These are phyloP conservation scores for Candida sphagnicola DNA, from an alignment of 805 yeast genomes.

Conservation along the genomic window DNA sequence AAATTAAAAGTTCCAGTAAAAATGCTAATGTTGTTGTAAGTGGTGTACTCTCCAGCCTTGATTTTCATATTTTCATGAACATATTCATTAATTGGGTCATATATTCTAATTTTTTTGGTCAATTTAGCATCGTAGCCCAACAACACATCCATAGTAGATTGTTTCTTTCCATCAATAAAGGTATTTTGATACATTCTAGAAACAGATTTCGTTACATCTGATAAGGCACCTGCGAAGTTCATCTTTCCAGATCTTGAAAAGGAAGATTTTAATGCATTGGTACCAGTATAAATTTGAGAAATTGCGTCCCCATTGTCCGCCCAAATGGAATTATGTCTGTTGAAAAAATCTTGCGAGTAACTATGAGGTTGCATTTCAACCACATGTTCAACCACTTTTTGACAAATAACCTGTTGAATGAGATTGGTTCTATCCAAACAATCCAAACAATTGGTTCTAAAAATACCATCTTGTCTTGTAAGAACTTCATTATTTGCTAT, in stretches of 20 bases:
- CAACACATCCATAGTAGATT: slow-evolving; percentile 80
- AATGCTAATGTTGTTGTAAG: slow-evolving; percentile 54
- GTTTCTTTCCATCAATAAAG: slow-evolving; percentile 88
- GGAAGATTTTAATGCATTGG: slow-evolving; percentile 73
- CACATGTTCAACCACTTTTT: slow-evolving; percentile 54
- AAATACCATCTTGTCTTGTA: slow-evolving; percentile 83
- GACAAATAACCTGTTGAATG: slow-evolving; percentile 79
- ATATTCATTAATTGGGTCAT: slow-evolving; percentile 85
- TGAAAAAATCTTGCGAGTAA: slow-evolving; percentile 20
- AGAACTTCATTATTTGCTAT: slow-evolving; percentile 47
- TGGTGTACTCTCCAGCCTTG: slow-evolving; percentile 51
- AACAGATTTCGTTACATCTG: slow-evolving; percentile 95
- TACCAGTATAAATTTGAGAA: slow-evolving; percentile 58
- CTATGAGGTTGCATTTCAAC: slow-evolving; percentile 12
- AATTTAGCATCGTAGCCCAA: slow-evolving; percentile 70
- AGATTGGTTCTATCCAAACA: slow-evolving; percentile 93
- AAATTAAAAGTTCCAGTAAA: slow-evolving; percentile 86
- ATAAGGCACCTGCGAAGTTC: slow-evolving; percentile 95
- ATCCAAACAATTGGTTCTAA: slow-evolving; percentile 87
- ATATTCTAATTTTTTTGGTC: slow-evolving; percentile 66
- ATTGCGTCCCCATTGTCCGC: slow-evolving; percentile 70
- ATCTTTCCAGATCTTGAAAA: slow-evolving; percentile 93
- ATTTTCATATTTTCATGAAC: slow-evolving; percentile 63
- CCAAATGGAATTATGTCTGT: slow-evolving; percentile 75
- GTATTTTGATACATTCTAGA: slow-evolving; percentile 94